A percentile compares a stretch with the other conserved stretches of the same genome.
phyloP scores from a whole-genome alignment of 345 rosid species.

The Citrus reticulata region DNA sequence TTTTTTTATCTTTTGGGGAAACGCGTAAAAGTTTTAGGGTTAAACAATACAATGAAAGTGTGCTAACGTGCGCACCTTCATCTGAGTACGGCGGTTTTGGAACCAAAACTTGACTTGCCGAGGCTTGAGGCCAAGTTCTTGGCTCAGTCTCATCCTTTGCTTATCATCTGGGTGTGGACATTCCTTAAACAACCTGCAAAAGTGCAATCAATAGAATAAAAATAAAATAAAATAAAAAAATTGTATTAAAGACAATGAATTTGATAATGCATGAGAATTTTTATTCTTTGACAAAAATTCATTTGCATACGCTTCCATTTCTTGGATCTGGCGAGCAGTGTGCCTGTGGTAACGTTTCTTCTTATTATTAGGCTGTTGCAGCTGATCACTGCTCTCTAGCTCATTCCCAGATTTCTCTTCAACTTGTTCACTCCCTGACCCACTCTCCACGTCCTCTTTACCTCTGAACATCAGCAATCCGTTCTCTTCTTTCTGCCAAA shows the following conservation, averaged over 20 bases:
- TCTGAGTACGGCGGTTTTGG: conserved; percentile 95
- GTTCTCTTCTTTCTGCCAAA: conserved; percentile 61
- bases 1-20: conserved; percentile 7
- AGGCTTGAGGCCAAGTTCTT: conserved; percentile 90
- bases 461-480: conserved; percentile 37
- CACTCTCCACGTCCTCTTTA: conserved; percentile 74
- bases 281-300: neutral
- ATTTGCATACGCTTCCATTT: conserved; percentile 84
- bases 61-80: conserved; percentile 58
- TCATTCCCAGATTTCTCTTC: conserved; percentile 77
- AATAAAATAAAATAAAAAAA: too few relatives aligned
- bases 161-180: conserved; percentile 97
- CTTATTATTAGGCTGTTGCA: conserved; percentile 43
- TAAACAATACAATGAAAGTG: neutral
- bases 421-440: conserved; percentile 80
- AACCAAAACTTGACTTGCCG: conserved; percentile 99
- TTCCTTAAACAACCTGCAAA: conserved; percentile 78
- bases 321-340: conserved; percentile 91
- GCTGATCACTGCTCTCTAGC: conserved; percentile 31
- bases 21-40: neutral
- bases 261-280: neutral
- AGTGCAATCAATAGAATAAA: neutral
- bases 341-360: conserved; percentile 95
- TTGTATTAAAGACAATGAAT: neutral
- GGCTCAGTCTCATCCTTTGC: conserved; percentile 80